phyloP scores from a whole-genome alignment of 164 flowering plant genomes.

The Magnolia sinica region DNA sequence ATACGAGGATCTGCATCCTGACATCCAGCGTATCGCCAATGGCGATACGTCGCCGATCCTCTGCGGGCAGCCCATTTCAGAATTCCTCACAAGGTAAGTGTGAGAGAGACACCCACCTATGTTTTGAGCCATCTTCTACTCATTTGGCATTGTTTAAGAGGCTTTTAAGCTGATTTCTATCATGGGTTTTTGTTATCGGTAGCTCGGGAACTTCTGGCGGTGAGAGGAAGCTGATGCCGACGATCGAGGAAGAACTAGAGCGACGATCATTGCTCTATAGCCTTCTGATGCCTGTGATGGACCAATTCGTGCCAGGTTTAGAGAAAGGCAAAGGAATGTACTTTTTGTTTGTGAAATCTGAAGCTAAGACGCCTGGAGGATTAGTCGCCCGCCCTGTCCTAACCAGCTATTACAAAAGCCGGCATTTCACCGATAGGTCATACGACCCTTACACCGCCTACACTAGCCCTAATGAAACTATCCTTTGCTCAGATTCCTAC shows the following conservation, averaged over 20 bases:
- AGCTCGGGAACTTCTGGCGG: slow-evolving; percentile 99
- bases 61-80: slow-evolving; percentile 72
- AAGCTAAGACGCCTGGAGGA: slow-evolving; percentile 83
- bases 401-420: slow-evolving; percentile 88
- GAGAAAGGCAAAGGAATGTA: slow-evolving; percentile 97
- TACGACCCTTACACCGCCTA: slow-evolving; percentile 89
- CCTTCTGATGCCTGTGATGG: slow-evolving; percentile 93
- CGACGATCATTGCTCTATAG: slow-evolving; percentile 77
- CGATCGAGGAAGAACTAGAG: slow-evolving; percentile 75
- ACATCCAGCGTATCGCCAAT: slow-evolving; percentile 70
- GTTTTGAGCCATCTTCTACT: not conserved
- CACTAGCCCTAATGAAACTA: slow-evolving; percentile 92
- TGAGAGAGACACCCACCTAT: not conserved
- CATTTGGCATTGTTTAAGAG: not conserved
- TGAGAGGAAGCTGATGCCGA: slow-evolving; percentile 93
- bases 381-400: slow-evolving; percentile 77
- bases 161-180: not conserved
- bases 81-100: slow-evolving; percentile 73
- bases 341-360: slow-evolving; percentile 82
- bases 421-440: slow-evolving; percentile 68
- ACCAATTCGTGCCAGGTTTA: slow-evolving; percentile 69
- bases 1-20: slow-evolving; percentile 68
- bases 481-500: slow-evolving; percentile 82
- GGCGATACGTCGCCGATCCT: slow-evolving; percentile 75
- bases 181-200: slow-evolving; percentile 3